These are phyloP conservation scores for Cinnamomum micranthum DNA, from an alignment of 164 flowering plant genomes.

Conservation along the genomic window DNA sequence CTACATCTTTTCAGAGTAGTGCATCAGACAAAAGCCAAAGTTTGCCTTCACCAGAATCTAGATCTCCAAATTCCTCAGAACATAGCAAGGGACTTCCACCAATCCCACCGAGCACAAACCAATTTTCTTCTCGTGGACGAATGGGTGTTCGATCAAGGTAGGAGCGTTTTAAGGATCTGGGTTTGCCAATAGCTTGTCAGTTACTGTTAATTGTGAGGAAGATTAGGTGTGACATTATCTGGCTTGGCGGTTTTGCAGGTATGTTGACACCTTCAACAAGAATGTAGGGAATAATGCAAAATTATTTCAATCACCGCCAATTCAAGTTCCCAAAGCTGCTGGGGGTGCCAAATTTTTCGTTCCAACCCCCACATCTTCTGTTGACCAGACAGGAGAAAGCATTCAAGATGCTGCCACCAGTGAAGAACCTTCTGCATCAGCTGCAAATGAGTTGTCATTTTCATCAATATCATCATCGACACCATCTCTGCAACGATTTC, in stretches of 20 bases:
- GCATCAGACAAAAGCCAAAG: constrained; percentile 42
- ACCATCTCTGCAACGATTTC: constrained; percentile 50
- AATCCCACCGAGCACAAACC: constrained; percentile 73
- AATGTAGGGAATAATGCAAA: constrained; percentile 59
- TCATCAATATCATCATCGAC: constrained; percentile 27
- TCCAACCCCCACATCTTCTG: constrained; percentile 46
- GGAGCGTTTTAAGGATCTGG: neutral
- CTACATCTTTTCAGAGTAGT: constrained; percentile 62
- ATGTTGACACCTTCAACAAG: constrained; percentile 93
- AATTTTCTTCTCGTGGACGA: constrained; percentile 87
- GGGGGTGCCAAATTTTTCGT: constrained; percentile 61
- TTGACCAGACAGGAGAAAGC: constrained; percentile 35
- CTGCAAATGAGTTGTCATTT: constrained; percentile 22
- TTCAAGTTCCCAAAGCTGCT: constrained; percentile 54
- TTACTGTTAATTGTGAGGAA: too few species aligned
- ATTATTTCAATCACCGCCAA: constrained; percentile 65
- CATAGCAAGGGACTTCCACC: constrained; percentile 70
- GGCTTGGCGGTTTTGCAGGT: constrained; percentile 48
- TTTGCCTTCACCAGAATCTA: constrained; percentile 29
- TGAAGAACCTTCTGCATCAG: constrained; percentile 34
- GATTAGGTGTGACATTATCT: too few species aligned
- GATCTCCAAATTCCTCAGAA: constrained; percentile 36
- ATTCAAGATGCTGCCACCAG: constrained; percentile 24
- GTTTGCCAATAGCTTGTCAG: too few species aligned
- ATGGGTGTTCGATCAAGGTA: constrained; percentile 89